These are phyloP conservation scores for Leishmania guyanensis DNA, from an alignment of 208 protist genomes.

Conservation along the genomic window DNA sequence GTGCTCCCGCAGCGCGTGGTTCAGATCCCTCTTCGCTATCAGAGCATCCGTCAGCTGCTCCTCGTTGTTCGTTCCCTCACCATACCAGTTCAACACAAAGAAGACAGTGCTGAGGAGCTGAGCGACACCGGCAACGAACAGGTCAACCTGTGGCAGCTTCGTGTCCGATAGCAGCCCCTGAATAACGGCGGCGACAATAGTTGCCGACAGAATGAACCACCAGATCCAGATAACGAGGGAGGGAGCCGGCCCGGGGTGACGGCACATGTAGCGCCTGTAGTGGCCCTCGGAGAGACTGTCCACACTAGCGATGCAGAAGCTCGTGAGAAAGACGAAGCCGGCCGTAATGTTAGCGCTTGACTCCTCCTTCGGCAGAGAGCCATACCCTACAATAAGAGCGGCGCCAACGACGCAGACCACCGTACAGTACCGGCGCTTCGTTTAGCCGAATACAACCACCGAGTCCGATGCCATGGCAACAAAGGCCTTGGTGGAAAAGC, in stretches of 20 bases:
- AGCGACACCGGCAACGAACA: slow-evolving; percentile 52
- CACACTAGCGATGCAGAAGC: slow-evolving; percentile 62
- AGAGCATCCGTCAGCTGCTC: slow-evolving; percentile 49
- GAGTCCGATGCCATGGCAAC: slow-evolving; percentile 53
- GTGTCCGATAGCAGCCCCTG: slow-evolving; percentile 63
- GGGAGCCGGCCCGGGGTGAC: slow-evolving; percentile 42
- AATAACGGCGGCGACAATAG: slow-evolving; percentile 49
- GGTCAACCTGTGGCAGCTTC: slow-evolving; percentile 39
- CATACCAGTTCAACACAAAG: slow-evolving; percentile 78
- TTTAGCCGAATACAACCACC: slow-evolving; percentile 65
- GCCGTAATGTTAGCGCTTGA: slow-evolving; percentile 46
- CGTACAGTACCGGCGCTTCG: slow-evolving; percentile 78
- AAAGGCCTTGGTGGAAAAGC: slow-evolving; percentile 66
- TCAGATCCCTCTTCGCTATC: slow-evolving; percentile 25
- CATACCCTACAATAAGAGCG: slow-evolving; percentile 49
- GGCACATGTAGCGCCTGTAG: slow-evolving; percentile 75
- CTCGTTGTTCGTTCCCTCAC: slow-evolving; percentile 57
- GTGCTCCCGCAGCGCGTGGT: slow-evolving; percentile 11
- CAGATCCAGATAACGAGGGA: slow-evolving; percentile 79
- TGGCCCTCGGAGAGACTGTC: slow-evolving; percentile 83
- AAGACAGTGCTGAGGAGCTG: slow-evolving; percentile 60
- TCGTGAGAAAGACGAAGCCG: slow-evolving; percentile 64
- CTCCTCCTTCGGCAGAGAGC: slow-evolving; percentile 39
- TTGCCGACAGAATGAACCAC: slow-evolving; percentile 64
- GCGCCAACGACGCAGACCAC: slow-evolving; percentile 52